Evolutionary conservation across 345 rosid species (phyloP), one percentile per base, ranked within the genome.

Genomic region (Tarenaya hassleriana): DNA sequence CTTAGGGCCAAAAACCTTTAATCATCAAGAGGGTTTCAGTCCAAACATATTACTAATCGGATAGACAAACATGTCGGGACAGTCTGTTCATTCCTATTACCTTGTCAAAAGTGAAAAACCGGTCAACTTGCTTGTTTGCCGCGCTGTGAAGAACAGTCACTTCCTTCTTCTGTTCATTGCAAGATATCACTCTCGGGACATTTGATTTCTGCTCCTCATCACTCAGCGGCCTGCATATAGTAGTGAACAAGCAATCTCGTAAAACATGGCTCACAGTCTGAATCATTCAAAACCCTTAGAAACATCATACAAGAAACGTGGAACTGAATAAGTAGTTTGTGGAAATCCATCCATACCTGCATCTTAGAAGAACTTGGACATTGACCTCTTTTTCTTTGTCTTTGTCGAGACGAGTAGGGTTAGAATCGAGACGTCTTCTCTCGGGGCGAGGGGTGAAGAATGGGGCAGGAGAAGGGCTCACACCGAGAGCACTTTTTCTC

Each of bases 1-100:
- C 61, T 84, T 91, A 15, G 96, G 96, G 33, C 96, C 98, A 72
- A 91, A 91, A 45, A 91, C 98, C 98, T 90, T 4, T 55, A 33
- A 41, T 20, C 20, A 45, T 27, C 15, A 49, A 11, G 39, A n/a
- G n/a, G n/a, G n/a, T n/a, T 34, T 15, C 13, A 21, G 32, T 4
- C 16, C 48, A 51, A 32, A 16, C 5, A 0, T 24, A 0, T 16
- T 4, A 8, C 15, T 12, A 43, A 46, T 0, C 3, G 15, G n/a
- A 16, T 7, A 20, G 13, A 27, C 4, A 21, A 0, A 11, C 9
- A 34, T n/a, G n/a, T n/a, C n/a, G n/a, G n/a, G n/a, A n/a, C n/a
- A n/a, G n/a, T n/a, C 8, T 3, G 41, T 37, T 37, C 38, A 10
- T 9, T n/a, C n/a, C n/a, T n/a, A n/a, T 55, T 63, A 81, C 94